Evolutionary conservation across 805 yeast genomes (phyloP), one percentile per base, ranked within the genome.

Genomic region (Metschnikowia rubicola): DNA sequence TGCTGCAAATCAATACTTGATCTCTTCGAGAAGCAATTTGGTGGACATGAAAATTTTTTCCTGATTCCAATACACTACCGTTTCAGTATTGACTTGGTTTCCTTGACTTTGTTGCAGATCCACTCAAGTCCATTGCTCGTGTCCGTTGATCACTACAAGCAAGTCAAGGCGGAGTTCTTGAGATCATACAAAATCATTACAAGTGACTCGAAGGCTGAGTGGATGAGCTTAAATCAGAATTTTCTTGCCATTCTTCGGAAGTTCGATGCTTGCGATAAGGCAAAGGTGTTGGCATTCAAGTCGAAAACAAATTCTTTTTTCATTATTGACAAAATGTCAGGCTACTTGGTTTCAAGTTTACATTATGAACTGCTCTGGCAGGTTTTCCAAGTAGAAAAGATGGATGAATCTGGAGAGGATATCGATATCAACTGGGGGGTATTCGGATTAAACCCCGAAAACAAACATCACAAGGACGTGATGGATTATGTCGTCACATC

Each of bases 21-120:
- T 11, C 41, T 68, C 21, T 63, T 63, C 43, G 60, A 61, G 41
- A 45, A 39, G 11, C 53, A 57, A n/a, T 54, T 63, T 29, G 47
- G 54, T 35, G 53, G 56, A 30, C 42, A 32, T 41, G 42, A 47
- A n/a, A 53, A 54, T 46, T 59, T 53, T 43, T 61, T 62, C 48
- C 70, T 54, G 53, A 52, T 70, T n/a, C 77, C 77, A 2, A 60
- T 72, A 33, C 74, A 72, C 55, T 69, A 62, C 50, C 68, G 65
- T 39, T 71, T 70, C 48, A 64, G 71, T 13, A 51, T 71, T 21
- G 74, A 70, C 41, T 60, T 68, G 48, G 62, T 63, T 4, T 47
- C 63, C 1, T 59, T 69, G 38, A 48, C 66, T 5, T 50, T 71
- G 57, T 46, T 69, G 41, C 61, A 69, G 41, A 56, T 69, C n/a